A percentile compares a stretch with the other conserved stretches of the same genome.
These are phyloP conservation scores for Parascedosporium putredinis DNA, from an alignment of 2,329 filamentous ascomycete species.

Conservation along the genomic window DNA sequence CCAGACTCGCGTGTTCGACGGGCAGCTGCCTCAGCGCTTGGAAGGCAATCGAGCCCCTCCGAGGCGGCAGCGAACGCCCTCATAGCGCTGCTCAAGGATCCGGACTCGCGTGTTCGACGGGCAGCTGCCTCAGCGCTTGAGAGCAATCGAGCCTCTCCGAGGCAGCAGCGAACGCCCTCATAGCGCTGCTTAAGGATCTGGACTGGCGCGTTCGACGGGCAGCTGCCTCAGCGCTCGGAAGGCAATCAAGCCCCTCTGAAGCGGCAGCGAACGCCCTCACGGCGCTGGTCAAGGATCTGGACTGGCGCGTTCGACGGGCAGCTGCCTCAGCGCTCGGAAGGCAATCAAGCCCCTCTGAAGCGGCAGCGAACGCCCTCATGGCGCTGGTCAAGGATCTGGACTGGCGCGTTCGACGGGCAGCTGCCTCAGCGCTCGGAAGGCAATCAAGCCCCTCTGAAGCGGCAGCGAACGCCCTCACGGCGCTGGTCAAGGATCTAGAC, in stretches of 20 bases:
- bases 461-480: background rate
- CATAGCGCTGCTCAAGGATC: background rate
- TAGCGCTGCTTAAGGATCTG: background rate
- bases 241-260: background rate
- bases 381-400: background rate
- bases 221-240: slow-evolving; percentile 9
- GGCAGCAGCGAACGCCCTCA: background rate
- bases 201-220: slow-evolving; percentile 10
- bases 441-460: background rate
- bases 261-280: slow-evolving; percentile 9
- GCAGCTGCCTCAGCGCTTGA: background rate
- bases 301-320: background rate
- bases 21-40: background rate
- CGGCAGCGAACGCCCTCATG: background rate
- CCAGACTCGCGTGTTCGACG: background rate
- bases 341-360: background rate
- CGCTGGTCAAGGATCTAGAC: background rate
- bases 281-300: background rate
- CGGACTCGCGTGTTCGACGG: background rate
- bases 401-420: background rate
- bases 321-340: background rate
- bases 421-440: background rate
- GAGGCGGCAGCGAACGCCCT: background rate
- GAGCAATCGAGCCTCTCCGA: background rate
- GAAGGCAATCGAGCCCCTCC: background rate